Base-by-base conservation (phyloP, 768 basidiomycete genomes). In the Gloeophyllum trabeum region DNA sequence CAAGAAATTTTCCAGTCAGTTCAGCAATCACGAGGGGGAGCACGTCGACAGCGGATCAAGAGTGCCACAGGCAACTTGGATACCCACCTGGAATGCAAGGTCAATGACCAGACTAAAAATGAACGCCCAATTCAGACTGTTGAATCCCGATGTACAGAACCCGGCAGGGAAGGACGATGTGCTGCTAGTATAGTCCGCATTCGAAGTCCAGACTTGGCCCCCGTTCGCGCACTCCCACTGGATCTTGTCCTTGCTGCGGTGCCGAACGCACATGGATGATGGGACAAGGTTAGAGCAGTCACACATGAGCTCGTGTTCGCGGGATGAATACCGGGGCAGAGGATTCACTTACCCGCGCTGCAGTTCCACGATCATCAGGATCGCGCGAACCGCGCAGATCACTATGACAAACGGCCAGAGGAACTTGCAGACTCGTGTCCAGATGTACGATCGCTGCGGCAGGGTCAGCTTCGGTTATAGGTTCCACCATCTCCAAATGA, bases 191-290 rank as follows among this genome's bases (percentile, higher is more conserved):
- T 69, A 60, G 12, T 56, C 63, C 40, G 57, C 64, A 18, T 70
- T 63, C 38, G 58, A 61, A 5, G 67, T 60, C 75, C 75, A 80
- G 14, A 78, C 63, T 50, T 78, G 73, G 3, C 80, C 79, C 14
- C 80, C 82, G 48, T 85, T 75, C 50, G 71, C 65, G 55, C 81
- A 84, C 60, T 81, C 79, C 81, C 81, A 84, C 25, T 63, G 50
- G 48, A 84, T 78, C 49, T 83, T 76, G 61, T 73, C 69, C 58
- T 79, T 70, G 45, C 80, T 82, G 58, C 43, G 39, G 39, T 36
- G 30, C 26, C 10, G 35, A 5, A 44, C 35, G 43, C 41, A 40
- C 42, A 30, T 28, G 24, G 25, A n/a, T n/a, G 23, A 36, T 36
- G 39, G 43, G 38, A 37, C 36, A 23, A 38, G 39, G 12, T 16